phyloP scores from a whole-genome alignment of 202 grass and related monocot genomes.

The Alloteropsis angusta region DNA sequence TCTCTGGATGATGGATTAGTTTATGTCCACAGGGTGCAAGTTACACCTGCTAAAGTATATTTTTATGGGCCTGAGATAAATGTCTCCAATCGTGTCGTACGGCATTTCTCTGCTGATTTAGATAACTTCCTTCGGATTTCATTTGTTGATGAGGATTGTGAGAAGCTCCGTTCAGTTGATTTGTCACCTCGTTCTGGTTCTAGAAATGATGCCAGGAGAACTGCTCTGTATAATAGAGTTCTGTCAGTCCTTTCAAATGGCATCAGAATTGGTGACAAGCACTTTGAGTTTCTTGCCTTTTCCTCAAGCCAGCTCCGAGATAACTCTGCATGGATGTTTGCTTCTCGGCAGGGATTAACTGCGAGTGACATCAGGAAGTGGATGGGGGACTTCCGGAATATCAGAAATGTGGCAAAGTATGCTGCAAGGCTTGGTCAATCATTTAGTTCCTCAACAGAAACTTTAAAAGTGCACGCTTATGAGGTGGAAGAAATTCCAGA shows the following conservation, averaged over 20 bases:
- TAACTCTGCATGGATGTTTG: conserved; percentile 96
- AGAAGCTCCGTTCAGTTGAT: conserved; percentile 67
- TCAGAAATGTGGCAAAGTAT: conserved; percentile 95
- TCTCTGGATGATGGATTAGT: conserved; percentile 64
- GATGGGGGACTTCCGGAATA: conserved; percentile 69
- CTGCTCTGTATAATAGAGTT: conserved; percentile 63
- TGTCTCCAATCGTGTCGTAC: conserved; percentile 83
- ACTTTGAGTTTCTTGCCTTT: conserved; percentile 92
- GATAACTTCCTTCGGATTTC: conserved; percentile 83
- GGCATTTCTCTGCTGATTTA: conserved; percentile 38
- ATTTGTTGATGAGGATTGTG: conserved; percentile 80
- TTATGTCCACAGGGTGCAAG: conserved; percentile 71
- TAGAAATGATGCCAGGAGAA: conserved; percentile 31
- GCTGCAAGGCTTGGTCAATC: conserved; percentile 90
- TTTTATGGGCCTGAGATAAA: conserved; percentile 84
- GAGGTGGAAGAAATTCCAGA: conserved; percentile 72
- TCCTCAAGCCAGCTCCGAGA: conserved; percentile 93
- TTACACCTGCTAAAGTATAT: conserved; percentile 89
- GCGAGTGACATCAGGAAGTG: conserved; percentile 60
- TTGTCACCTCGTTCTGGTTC: conserved; percentile 51
- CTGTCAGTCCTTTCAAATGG: conserved; percentile 64
- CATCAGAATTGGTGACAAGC: conserved; percentile 62
- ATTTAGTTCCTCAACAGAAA: conserved; percentile 79
- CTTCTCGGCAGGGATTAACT: conserved; percentile 37
- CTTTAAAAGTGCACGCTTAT: conserved; percentile 40